Percentiles rank a stretch among this genome's conserved stretches.
Evolutionary conservation across 495 filamentous ascomycete species (phyloP).

Genomic region (Penicillium macrosclerotiorum): DNA sequence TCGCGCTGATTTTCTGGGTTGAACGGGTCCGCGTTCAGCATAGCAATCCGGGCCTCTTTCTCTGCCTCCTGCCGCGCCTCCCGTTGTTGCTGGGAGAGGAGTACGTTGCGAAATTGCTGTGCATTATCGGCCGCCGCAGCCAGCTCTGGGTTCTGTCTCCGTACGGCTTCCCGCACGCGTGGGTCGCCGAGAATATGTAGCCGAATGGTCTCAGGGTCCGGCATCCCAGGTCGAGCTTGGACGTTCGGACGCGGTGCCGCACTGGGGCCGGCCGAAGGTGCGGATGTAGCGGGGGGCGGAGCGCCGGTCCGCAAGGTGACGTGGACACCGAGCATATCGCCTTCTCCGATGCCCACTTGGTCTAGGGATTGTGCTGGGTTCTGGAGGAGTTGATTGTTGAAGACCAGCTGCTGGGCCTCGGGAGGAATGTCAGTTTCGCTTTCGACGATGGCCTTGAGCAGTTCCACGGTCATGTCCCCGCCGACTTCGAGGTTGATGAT

Average conservation of each 20-base stretch:
- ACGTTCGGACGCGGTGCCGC: conserved; percentile 38
- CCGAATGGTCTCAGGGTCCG: conserved; percentile 80
- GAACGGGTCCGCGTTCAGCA: conserved; percentile 88
- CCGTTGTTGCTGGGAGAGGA: conserved; percentile 59
- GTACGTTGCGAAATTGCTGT: conserved; percentile 68
- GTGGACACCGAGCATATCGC: conserved; percentile 89
- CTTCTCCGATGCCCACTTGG: conserved; percentile 78
- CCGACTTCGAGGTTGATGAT: conserved; percentile 82
- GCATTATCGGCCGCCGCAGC: conserved; percentile 77
- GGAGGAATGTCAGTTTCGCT: conserved; percentile 57
- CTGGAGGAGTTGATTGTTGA: conserved; percentile 79
- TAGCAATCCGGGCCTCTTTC: conserved; percentile 73
- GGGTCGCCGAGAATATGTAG: conserved; percentile 81
- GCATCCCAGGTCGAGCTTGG: conserved; percentile 38
- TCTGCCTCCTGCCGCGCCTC: conserved; percentile 68
- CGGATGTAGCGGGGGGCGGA: conserved; percentile 5
- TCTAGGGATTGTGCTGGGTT: conserved; percentile 77
- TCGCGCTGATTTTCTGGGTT: conserved; percentile 84
- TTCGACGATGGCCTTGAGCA: conserved; percentile 80
- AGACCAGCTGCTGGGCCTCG: conserved; percentile 62
- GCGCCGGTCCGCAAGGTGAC: conserved; percentile 43
- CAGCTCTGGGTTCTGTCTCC: conserved; percentile 68
- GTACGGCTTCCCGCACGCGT: conserved; percentile 62
- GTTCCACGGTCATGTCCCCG: conserved; percentile 77
- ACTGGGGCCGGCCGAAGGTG: conserved; percentile 21